A percentile compares a stretch with the other conserved stretches of the same genome.
Conservation (phyloP, 495 filamentous ascomycete genomes). For the Staphylotrichum longicolle region DNA sequence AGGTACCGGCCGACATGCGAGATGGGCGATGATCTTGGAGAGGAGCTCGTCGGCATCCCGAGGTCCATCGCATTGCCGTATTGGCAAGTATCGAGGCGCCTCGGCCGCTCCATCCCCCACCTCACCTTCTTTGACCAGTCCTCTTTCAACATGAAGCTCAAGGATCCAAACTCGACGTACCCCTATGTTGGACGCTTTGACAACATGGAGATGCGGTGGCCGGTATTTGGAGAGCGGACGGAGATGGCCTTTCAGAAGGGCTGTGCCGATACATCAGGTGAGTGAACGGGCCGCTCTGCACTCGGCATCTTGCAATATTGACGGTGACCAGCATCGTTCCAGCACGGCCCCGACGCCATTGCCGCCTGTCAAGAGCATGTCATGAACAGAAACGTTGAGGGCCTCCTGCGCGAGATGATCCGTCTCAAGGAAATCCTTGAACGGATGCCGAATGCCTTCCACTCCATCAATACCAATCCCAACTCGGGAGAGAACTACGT, state of each 20-base stretch:
- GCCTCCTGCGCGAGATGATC: constrained; percentile 47
- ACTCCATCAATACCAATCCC: constrained; percentile 53
- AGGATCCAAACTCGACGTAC: constrained; percentile 44
- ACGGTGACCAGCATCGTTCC: constrained; percentile 37
- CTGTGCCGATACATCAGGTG: constrained; percentile 43
- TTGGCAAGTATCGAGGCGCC: constrained; percentile 46
- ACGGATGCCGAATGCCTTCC: constrained; percentile 51
- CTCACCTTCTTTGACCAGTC: constrained; percentile 52
- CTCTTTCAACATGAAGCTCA: constrained; percentile 52
- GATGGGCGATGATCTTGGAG: constrained; percentile 49
- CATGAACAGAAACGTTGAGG: constrained; percentile 50
- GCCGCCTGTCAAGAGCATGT: constrained; percentile 52
- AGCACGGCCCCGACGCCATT: constrained; percentile 46
- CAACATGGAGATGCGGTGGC: constrained; percentile 54
- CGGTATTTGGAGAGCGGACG: constrained; percentile 49
- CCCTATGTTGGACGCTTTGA: constrained; percentile 49
- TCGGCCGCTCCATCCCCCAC: constrained; percentile 49
- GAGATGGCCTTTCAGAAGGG: constrained; percentile 50
- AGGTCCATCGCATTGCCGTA: constrained; percentile 48
- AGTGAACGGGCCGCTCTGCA: not conserved
- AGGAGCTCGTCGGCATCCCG: constrained; percentile 50
- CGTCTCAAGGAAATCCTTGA: constrained; percentile 51
- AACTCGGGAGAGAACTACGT: constrained; percentile 49
- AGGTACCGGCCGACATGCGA: constrained; percentile 42
- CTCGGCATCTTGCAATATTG: not conserved